phyloP scores from a whole-genome alignment of 1,284 basidiomycete genomes.

The Rhodotorula mucilaginosa region DNA sequence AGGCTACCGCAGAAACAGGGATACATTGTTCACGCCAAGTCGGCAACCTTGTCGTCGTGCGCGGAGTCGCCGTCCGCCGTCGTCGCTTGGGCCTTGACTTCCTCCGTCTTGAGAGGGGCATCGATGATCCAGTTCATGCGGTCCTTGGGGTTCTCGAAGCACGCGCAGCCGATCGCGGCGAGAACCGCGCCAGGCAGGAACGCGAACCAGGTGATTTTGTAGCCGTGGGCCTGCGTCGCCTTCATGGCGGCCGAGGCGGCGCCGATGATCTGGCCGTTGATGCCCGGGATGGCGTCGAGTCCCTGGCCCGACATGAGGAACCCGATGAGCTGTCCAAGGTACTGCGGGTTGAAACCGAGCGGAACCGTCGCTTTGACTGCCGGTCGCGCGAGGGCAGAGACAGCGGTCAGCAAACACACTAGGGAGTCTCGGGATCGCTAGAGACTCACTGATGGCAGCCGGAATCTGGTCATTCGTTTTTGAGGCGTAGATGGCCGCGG shows the following conservation, averaged over 20 bases:
- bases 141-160: slow-evolving; percentile 23
- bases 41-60: not conserved
- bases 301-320: slow-evolving; percentile 6
- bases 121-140: slow-evolving; percentile 30
- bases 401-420: not conserved
- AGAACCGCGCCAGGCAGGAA: slow-evolving; percentile 24
- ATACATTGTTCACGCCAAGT: not conserved
- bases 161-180: slow-evolving; percentile 23
- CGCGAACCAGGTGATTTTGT: slow-evolving; percentile 28
- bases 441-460: slow-evolving; percentile 2
- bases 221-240: slow-evolving; percentile 17
- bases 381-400: not conserved
- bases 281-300: slow-evolving; percentile 15
- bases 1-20: not conserved
- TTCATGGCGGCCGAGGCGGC: slow-evolving; percentile 11
- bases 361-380: slow-evolving; percentile 9
- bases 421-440: not conserved
- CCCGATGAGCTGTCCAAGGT: slow-evolving; percentile 9
- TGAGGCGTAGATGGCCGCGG: slow-evolving; percentile 17
- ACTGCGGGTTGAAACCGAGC: slow-evolving; percentile 8
- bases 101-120: slow-evolving; percentile 5
- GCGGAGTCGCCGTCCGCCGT: not conserved
- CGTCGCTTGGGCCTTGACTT: not conserved
- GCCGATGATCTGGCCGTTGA: slow-evolving; percentile 12
- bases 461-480: slow-evolving; percentile 15